Conservation (phyloP, 2,329 filamentous ascomycete genomes). For the Calonectria honghensis region DNA sequence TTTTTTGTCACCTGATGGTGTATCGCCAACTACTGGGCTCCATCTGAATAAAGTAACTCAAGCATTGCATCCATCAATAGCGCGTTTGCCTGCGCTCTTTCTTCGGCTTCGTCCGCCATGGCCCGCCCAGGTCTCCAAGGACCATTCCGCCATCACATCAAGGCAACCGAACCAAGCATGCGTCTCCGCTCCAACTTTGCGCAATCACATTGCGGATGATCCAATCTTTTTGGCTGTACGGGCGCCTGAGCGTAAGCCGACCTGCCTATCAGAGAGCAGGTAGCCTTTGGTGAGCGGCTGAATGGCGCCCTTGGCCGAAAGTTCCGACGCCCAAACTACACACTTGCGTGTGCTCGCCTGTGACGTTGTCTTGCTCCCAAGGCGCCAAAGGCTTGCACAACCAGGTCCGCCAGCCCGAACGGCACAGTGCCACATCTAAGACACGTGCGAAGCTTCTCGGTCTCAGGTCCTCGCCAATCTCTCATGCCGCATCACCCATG, state of each 20-base stretch:
- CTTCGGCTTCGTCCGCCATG: constrained; percentile 37
- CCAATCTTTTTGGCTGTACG: constrained; percentile 20
- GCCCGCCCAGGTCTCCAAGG: constrained; percentile 1
- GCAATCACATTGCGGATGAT: constrained; percentile 18
- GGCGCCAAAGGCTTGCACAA: constrained; percentile 20
- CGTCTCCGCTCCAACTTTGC: constrained; percentile 43
- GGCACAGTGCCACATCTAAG: constrained; percentile 29
- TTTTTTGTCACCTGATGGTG: constrained; percentile 17
- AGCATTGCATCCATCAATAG: constrained; percentile 13
- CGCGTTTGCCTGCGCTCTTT: constrained; percentile 11
- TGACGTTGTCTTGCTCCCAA: constrained; percentile 4
- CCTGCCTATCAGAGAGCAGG: constrained; percentile 19
- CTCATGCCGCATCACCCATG: constrained; percentile 16
- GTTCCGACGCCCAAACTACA: constrained; percentile 23
- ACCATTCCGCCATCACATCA: constrained; percentile 7
- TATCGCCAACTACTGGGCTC: not conserved
- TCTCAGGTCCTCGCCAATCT: constrained; percentile 33
- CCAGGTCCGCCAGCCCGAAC: constrained; percentile 6
- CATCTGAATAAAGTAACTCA: constrained; percentile 23
- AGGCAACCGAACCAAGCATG: constrained; percentile 34
- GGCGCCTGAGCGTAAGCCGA: constrained; percentile 29
- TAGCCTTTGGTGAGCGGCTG: constrained; percentile 29
- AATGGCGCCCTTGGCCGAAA: constrained; percentile 24
- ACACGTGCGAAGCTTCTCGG: constrained; percentile 24
- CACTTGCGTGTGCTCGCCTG: constrained; percentile 10